Base-by-base conservation (phyloP, 139 green algal genomes). In the Closterium sp. region DNA sequence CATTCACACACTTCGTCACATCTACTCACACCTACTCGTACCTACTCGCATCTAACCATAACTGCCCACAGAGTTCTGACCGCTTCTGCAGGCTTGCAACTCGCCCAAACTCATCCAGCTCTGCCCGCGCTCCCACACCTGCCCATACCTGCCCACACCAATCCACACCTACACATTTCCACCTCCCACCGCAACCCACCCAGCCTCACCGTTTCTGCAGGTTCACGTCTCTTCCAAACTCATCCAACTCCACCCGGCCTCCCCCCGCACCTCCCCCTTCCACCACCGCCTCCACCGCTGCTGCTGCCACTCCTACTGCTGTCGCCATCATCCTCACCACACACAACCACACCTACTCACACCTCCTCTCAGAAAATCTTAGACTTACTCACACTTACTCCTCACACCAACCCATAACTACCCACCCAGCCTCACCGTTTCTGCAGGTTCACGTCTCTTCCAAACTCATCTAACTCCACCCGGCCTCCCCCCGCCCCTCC, bases 31-130 rank as follows among this genome's bases (percentile, higher is more conserved):
- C 70, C 70, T 86, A 24, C 70, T 38, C 32, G 32, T 38, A 38
- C 32, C 32, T 38, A 38, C 32, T 38, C 32, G 32, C 32, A 38
- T 38, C 32, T 38, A 38, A 38, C 32, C 3, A 38, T 38, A 38
- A 38, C 32, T 70, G 11, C 45, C 45, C 45, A 70, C 45, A 70
- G 45, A 13, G 24, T 4, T 88, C 30, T 28, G 92, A 91, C 31
- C 94, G 90, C 85, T 92, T 89, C 91, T 96, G 89, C 86, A 97
- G 87, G 70, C 97, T 97, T 27, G 96, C 27, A 90, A 97, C 97
- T 9, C 97, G 92, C 19, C 97, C 97, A 96, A 98, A 98, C 96
- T 99, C 97, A 93, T 99, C 97, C 87, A 98, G 50, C 95, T 97
- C 93, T 2, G 70, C 70, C 19, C 90, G 17, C 31, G 7, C 31